Base-by-base conservation (phyloP, 2,329 filamentous ascomycete species). In the Phialophora tarda region DNA sequence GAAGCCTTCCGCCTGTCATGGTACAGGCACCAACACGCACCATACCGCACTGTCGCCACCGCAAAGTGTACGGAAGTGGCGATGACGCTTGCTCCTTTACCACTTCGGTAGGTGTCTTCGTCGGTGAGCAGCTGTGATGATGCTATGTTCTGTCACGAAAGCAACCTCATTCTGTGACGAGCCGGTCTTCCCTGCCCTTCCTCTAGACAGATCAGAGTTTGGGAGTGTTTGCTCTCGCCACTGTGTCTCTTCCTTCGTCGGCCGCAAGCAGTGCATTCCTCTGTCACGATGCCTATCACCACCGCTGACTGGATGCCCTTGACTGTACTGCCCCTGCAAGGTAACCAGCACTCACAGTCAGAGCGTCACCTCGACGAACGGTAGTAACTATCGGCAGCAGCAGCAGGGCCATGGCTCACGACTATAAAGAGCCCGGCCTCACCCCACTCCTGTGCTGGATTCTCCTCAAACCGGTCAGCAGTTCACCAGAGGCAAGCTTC, bases 311-410 rank as follows among this genome's bases (percentile, higher is more conserved):
- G 34, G 7, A 48, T 21, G 24, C 1, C 34, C 11, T 30, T 30
- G 23, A 44, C 23, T 48, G 34, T 14, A 28, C 23, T 5, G 14
- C 38, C 14, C 23, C 6, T 17, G 17, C 56, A 59, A n/a, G 56
- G 48, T 38, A 28, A 21, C 11, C 1, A 26, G n/a, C 30, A 32
- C 41, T 17, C 17, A 34, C 26, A 50, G 44, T 34, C 57, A 24
- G 8, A 59, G 57, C 17, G 26, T 51, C 41, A 44, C n/a, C 38
- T 14, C 48, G 48, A 51, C 21, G 24, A 51, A 51, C 21, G 24
- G 24, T 23, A 6, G 10, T 51, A 14, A 26, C n/a, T 4, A 11
- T 51, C 24, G 14, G 48, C 10, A 24, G 48, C 10, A 26, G 21
- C 10, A 28, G 21, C 48, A 51, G 48, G 14, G 23, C 48, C 48